Evolutionary conservation across 2,329 filamentous ascomycete genomes (phyloP).

Genomic region (Trichoderma sp.): DNA sequence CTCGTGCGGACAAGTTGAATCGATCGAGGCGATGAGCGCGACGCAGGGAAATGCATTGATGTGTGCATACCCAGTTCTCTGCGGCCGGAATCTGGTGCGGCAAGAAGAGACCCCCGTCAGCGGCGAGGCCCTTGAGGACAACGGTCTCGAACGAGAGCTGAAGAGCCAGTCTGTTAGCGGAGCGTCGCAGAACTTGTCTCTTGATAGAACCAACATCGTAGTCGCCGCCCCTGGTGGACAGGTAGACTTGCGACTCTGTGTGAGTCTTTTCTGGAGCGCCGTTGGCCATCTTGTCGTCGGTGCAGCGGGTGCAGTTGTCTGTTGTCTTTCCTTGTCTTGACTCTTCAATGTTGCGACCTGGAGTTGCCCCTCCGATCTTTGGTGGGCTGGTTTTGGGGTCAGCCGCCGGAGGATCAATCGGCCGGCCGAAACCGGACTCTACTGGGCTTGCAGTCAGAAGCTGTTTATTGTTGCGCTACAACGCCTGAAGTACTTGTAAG

Average conservation of each 20-base stretch:
- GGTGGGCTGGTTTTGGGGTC: slow-evolving; percentile 21
- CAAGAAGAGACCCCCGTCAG: slow-evolving; percentile 86
- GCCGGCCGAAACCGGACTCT: slow-evolving; percentile 24
- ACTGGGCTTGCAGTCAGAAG: slow-evolving; percentile 3
- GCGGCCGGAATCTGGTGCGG: slow-evolving; percentile 73
- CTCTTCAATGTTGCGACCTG: too few relatives aligned
- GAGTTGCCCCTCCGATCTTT: slow-evolving; percentile 20
- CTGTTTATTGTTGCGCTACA: neutral
- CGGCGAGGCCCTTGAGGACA: slow-evolving; percentile 84
- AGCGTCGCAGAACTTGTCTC: neutral
- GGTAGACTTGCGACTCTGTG: slow-evolving; percentile 36
- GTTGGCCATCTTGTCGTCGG: slow-evolving; percentile 32
- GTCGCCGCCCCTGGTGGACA: slow-evolving; percentile 37
- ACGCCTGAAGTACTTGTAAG: neutral
- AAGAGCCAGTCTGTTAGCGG: neutral
- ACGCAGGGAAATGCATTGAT: neutral
- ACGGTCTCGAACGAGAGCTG: slow-evolving; percentile 89
- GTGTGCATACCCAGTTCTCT: slow-evolving; percentile 30
- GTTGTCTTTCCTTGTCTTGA: neutral
- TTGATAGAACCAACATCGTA: slow-evolving; percentile 32
- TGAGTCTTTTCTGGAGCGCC: slow-evolving; percentile 31
- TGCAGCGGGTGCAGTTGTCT: slow-evolving; percentile 1
- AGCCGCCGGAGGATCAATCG: slow-evolving; percentile 15
- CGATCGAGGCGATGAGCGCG: neutral
- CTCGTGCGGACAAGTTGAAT: neutral